Base-by-base conservation (phyloP, 345 rosid genomes). In the Isatis tinctoria region DNA sequence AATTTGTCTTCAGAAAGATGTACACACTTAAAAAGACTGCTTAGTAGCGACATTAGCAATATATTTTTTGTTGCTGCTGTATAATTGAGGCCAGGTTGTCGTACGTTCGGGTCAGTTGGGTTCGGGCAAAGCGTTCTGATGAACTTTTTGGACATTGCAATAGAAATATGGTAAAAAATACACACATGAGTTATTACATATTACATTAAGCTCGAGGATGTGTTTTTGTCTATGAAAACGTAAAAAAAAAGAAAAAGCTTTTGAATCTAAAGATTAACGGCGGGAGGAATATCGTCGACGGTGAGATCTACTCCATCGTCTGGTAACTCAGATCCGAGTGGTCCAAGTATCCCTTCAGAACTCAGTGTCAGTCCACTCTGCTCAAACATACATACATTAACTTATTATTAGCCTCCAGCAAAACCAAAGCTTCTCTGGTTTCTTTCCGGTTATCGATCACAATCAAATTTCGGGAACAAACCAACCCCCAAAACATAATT, bases 301-400 rank as follows among this genome's bases (percentile, higher is more conserved):
- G 87, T 84, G 65, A 90, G 85, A 75, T 91, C 92, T 26, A 95
- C 82, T 16, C 93, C 97, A 52, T 91, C 97, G 5, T 82, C 94
- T 0, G 96, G 97, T 65, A 90, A 74, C 54, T 90, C 94, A 16
- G 97, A 82, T 17, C 82, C 70, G 20, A 86, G 78, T 0, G 90
- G 89, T 65, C 97, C 96, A 81, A 91, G 67, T 14, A 88, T 86
- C 53, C 95, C 98, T 27, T 88, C 97, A 0, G 96, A 79, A 74
- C 87, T 91, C 51, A 95, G 85, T 9, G 86, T 88, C 65, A 90
- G 66, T 67, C 97, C 97, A 32, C 98, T 87, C 99, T 88, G 92
- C 76, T 79, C 72, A 56, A 66, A 58, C 67, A 52, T 22, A 45
- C 53, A 69, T 14, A 10, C 67, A 28, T 47, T 6, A 57, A 36